Conservation (phyloP, 257 asterid genomes). For the Capsicum baccatum region DNA sequence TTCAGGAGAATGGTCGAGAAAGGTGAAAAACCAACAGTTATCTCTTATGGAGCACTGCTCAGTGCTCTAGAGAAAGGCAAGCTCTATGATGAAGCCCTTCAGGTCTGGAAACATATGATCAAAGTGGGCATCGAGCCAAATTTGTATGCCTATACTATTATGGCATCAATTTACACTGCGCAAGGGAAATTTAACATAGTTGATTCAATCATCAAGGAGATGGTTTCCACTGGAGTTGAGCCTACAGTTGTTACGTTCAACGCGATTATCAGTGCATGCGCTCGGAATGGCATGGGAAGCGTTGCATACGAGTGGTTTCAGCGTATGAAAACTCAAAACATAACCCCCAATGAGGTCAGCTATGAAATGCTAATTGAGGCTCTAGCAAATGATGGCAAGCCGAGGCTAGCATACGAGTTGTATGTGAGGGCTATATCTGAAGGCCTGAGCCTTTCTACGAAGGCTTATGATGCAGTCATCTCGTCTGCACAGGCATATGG, state of each 20-base stretch:
- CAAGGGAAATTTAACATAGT: conserved; percentile 68
- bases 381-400: conserved; percentile 80
- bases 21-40: conserved; percentile 80
- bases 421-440: conserved; percentile 63
- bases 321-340: conserved; percentile 55
- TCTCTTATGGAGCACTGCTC: conserved; percentile 91
- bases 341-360: conserved; percentile 79
- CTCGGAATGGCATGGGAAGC: conserved; percentile 48
- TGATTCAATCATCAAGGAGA: conserved; percentile 63
- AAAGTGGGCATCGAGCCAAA: conserved; percentile 76
- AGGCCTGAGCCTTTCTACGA: conserved; percentile 69
- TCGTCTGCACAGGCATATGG: conserved; percentile 49
- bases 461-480: conserved; percentile 76
- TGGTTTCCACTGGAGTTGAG: conserved; percentile 54
- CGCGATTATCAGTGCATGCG: conserved; percentile 82
- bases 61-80: conserved; percentile 95
- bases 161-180: conserved; percentile 81
- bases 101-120: conserved; percentile 89
- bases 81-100: conserved; percentile 78
- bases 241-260: conserved; percentile 95
- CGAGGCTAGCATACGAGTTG: conserved; percentile 82
- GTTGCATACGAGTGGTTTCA: conserved; percentile 84
- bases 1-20: conserved; percentile 90
- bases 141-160: conserved; percentile 79
- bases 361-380: conserved; percentile 76